These are phyloP conservation scores for Wickerhamomyces kurtzmanii DNA, from an alignment of 805 yeast species.

Conservation along the genomic window DNA sequence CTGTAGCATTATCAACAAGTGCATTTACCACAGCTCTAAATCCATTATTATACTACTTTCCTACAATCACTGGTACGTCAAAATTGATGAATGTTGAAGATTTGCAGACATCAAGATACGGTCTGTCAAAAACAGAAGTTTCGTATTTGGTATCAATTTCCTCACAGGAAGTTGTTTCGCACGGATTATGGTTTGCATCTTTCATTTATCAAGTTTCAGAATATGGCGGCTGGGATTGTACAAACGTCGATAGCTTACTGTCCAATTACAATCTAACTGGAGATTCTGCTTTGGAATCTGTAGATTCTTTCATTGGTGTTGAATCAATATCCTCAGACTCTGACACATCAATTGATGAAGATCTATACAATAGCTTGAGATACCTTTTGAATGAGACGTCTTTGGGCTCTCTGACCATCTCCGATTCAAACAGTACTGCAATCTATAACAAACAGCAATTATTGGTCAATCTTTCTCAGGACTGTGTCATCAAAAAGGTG, in stretches of 20 bases:
- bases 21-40: no score
- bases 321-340: neutral
- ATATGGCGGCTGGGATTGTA: constrained; percentile 18
- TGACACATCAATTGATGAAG: neutral
- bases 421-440: constrained; percentile 4
- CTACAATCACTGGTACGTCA: no score
- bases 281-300: constrained; percentile 2
- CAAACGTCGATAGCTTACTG: constrained; percentile 12
- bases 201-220: constrained; percentile 15
- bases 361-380: neutral
- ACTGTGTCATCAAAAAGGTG: constrained; percentile 9
- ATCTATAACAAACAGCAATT: constrained; percentile 4
- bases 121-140: no score
- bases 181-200: constrained; percentile 14
- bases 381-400: constrained; percentile 2
- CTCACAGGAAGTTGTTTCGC: constrained; percentile 15
- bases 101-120: no score
- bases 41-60: no score
- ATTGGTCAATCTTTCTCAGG: constrained; percentile 7
- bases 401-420: constrained; percentile 3
- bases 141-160: no score
- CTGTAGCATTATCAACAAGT: no score
- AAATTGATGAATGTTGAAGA: no score
- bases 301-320: constrained; percentile 1
- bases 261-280: constrained; percentile 17